Conservation (phyloP, 2,329 filamentous ascomycete genomes). For the Myriosclerotinia scirpicola region DNA sequence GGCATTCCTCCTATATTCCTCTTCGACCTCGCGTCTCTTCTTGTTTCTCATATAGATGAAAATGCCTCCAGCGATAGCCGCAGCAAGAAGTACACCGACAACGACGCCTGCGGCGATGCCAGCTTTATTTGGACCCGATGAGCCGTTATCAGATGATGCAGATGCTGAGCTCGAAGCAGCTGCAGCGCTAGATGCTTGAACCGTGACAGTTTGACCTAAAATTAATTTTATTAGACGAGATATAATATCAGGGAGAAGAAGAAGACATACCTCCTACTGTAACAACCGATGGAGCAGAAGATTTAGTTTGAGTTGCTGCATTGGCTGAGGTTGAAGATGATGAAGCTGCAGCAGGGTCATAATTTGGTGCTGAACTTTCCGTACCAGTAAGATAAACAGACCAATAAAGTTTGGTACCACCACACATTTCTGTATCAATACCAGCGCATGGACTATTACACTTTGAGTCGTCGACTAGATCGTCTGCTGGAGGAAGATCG, state of each 20-base stretch:
- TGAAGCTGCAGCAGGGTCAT: slow-evolving; percentile 24
- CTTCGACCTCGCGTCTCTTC: slow-evolving; percentile 74
- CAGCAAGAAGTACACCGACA: slow-evolving; percentile 72
- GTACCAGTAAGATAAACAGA: slow-evolving; percentile 37
- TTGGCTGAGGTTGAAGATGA: slow-evolving; percentile 23
- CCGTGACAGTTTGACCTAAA: slow-evolving; percentile 36
- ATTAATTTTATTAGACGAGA: background rate
- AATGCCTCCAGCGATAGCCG: slow-evolving; percentile 63
- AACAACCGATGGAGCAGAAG: slow-evolving; percentile 34
- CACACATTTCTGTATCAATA: slow-evolving; percentile 37
- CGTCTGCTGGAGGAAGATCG: slow-evolving; percentile 32
- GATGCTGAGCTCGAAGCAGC: slow-evolving; percentile 22
- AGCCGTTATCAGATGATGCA: slow-evolving; percentile 2
- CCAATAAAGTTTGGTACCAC: slow-evolving; percentile 31
- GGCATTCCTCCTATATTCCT: slow-evolving; percentile 79
- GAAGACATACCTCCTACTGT: slow-evolving; percentile 31
- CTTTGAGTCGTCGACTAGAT: slow-evolving; percentile 27
- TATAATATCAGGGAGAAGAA: background rate
- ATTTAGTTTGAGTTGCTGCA: slow-evolving; percentile 28
- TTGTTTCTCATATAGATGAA: slow-evolving; percentile 76
- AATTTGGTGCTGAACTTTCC: slow-evolving; percentile 27
- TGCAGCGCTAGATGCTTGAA: slow-evolving; percentile 33
- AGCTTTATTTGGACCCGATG: slow-evolving; percentile 50
- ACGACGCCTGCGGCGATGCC: slow-evolving; percentile 88
- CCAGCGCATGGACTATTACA: slow-evolving; percentile 38